Conservation (phyloP, 306 rosid genomes). For the Benincasa hispida region DNA sequence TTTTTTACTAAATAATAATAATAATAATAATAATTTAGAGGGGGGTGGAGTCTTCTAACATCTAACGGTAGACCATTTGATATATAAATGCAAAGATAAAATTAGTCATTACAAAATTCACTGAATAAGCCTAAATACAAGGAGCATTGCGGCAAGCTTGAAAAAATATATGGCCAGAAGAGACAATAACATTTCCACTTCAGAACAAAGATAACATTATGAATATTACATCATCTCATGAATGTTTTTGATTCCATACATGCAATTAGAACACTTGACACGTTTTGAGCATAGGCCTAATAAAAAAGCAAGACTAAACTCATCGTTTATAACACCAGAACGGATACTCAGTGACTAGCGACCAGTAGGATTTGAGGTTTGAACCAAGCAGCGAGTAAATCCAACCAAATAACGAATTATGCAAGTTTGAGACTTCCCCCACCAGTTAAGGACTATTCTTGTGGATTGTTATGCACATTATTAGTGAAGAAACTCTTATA, state of each 20-base stretch:
- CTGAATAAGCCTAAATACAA: no score
- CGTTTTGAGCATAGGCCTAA: background rate
- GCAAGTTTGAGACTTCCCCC: conserved; percentile 10
- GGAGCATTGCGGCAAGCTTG: no score
- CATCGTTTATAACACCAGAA: background rate
- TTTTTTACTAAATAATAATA: no score
- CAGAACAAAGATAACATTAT: background rate
- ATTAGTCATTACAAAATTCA: no score
- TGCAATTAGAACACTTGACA: background rate
- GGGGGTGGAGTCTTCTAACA: no score
- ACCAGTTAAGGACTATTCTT: conserved; percentile 24
- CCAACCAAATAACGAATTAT: background rate
- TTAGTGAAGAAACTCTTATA: no score
- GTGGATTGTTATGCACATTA: conserved; percentile 25
- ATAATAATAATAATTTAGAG: no score
- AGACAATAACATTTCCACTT: background rate
- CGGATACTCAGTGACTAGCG: background rate
- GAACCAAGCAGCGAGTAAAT: background rate
- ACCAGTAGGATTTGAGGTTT: background rate
- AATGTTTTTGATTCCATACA: background rate
- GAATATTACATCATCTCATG: background rate
- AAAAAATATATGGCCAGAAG: no score
- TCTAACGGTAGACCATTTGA: no score
- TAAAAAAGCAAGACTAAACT: background rate
- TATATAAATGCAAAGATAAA: no score